Conservation (phyloP, 2,329 filamentous ascomycete genomes). For the Thielaviopsis musarum region DNA sequence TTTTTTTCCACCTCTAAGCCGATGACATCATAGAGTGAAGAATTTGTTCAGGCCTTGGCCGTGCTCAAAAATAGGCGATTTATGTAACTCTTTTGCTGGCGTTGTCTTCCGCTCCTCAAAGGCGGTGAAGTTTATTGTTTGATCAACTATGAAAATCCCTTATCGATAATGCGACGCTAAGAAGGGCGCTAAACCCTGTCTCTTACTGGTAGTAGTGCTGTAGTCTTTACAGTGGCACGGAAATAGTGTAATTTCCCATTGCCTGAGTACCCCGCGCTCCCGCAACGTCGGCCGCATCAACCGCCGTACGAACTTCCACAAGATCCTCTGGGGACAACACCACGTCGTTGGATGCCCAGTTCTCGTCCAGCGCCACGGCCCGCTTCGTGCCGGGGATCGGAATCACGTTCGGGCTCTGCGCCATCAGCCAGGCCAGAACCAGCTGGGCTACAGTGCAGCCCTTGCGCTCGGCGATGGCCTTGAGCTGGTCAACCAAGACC, state of each 20-base stretch:
- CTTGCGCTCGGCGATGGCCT: conserved; percentile 34
- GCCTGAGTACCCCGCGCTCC: not conserved
- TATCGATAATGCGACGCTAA: not conserved
- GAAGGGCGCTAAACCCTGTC: not conserved
- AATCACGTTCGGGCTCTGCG: conserved; percentile 42
- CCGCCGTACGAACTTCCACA: conserved; percentile 15
- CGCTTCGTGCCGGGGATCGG: conserved; percentile 38
- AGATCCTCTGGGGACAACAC: conserved; percentile 21
- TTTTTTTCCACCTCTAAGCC: not conserved
- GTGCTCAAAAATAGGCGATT: not conserved
- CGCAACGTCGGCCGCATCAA: not conserved
- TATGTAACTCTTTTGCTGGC: not conserved
- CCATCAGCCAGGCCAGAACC: conserved; percentile 45
- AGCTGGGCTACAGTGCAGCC: conserved; percentile 38
- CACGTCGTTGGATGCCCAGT: conserved; percentile 21
- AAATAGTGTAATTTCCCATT: not conserved
- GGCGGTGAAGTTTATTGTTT: not conserved
- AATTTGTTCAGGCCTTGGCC: not conserved
- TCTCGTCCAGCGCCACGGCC: conserved; percentile 30
- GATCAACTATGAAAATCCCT: not conserved
- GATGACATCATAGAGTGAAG: not conserved
- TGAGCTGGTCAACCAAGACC: conserved; percentile 32
- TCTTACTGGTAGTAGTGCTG: too few species aligned
- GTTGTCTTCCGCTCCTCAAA: not conserved
- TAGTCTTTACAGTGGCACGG: not conserved